These are phyloP conservation scores for Dothistroma pini DNA, from an alignment of 2,329 filamentous ascomycete species.

Conservation along the genomic window DNA sequence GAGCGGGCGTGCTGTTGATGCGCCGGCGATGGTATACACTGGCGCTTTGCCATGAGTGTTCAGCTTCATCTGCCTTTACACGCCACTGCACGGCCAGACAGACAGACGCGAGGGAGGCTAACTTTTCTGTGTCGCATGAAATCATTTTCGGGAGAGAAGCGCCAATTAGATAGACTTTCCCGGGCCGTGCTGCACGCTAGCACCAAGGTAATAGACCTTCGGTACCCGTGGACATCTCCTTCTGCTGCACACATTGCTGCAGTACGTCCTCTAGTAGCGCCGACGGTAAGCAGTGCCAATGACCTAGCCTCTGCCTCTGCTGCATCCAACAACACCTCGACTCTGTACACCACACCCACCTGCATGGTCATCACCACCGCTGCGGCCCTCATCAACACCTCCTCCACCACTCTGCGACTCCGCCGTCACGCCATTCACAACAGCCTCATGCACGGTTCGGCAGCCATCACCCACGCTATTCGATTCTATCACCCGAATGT, in stretches of 20 bases:
- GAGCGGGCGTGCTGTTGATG: slow-evolving; percentile 78
- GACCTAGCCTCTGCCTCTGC: not conserved
- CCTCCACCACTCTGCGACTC: not conserved
- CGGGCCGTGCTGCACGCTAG: not conserved
- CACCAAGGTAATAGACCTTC: not conserved
- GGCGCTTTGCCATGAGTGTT: slow-evolving; percentile 77
- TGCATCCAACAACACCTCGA: not conserved
- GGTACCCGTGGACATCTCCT: not conserved
- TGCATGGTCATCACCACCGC: not conserved
- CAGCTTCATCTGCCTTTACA: slow-evolving; percentile 62
- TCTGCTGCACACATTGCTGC: not conserved
- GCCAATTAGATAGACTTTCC: not conserved
- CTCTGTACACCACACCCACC: not conserved
- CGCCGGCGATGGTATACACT: slow-evolving; percentile 93
- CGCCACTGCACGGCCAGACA: not conserved
- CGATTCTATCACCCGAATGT: slow-evolving; percentile 26
- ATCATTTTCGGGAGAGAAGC: not conserved
- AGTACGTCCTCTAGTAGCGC: not conserved
- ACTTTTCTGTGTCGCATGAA: not conserved
- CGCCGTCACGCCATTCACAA: not conserved
- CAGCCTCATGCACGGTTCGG: slow-evolving; percentile 5
- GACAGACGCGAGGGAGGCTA: not conserved
- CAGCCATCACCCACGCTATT: not conserved
- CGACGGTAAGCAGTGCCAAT: not conserved
- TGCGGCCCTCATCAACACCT: not conserved